phyloP scores from a whole-genome alignment of 108 stramenopile species.

The Parietichytrium sp. region DNA sequence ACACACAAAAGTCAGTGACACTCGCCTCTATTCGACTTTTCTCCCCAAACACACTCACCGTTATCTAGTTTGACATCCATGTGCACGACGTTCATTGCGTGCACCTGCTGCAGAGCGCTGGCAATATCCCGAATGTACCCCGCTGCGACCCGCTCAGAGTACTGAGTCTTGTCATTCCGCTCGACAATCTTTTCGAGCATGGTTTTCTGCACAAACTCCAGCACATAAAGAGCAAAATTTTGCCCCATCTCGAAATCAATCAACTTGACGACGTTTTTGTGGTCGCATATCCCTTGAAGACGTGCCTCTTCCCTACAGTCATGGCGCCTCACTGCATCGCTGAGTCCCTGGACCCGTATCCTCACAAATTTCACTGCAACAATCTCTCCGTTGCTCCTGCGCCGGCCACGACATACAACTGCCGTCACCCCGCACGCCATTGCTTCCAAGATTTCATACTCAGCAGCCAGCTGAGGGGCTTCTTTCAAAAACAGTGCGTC shows the following conservation, averaged over 20 bases:
- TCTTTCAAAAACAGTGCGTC: not conserved
- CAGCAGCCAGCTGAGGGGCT: not conserved
- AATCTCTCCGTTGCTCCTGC: not conserved
- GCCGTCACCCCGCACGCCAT: slow-evolving; percentile 1
- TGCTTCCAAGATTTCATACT: not conserved
- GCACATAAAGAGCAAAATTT: slow-evolving; percentile 15
- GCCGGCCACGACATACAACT: not conserved
- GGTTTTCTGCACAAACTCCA: slow-evolving; percentile 1
- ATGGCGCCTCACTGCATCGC: slow-evolving; percentile 2
- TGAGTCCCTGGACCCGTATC: slow-evolving; percentile 10
- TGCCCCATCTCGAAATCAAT: slow-evolving; percentile 14
- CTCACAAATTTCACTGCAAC: slow-evolving; percentile 20
- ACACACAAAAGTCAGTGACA: too few species aligned
- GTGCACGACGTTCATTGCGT: not conserved
- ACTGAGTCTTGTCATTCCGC: not conserved
- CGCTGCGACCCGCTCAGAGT: slow-evolving; percentile 21
- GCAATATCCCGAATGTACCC: slow-evolving; percentile 20
- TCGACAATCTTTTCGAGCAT: not conserved
- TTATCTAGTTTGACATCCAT: slow-evolving; percentile 34
- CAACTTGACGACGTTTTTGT: slow-evolving; percentile 21
- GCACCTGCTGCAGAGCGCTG: not conserved
- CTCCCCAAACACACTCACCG: too few species aligned
- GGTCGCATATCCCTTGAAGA: not conserved
- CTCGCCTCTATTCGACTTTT: too few species aligned
- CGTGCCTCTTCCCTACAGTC: slow-evolving; percentile 35